Evolutionary conservation across 2,329 filamentous ascomycete species (phyloP), one percentile per base, ranked within the genome.

Genomic region (Passalora sequoiae): DNA sequence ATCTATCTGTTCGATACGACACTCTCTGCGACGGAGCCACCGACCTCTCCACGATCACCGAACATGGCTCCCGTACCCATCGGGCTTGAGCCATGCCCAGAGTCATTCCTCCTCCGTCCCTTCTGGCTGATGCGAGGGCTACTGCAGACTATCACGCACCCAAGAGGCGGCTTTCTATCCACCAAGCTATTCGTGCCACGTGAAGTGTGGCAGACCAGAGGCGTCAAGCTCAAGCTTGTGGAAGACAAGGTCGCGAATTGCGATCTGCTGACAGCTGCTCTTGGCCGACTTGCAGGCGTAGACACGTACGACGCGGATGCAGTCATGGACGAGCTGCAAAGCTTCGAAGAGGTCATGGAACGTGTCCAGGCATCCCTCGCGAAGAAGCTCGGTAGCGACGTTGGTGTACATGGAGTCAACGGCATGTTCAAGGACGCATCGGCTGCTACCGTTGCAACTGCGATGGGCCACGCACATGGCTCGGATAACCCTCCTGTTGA

Each of bases 71-170:
- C 68, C 3, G 79, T 84, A 1, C 89, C 89, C 9, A 76, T 83
- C 16, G 80, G 88, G 0, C 75, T 98, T 4, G 92, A 98, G 60
- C 86, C 92, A 3, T 98, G 94, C 62, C 92, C 92, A 1, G 86
- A 84, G 25, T 88, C 94, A 29, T 83, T 84, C 47, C 76, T 96
- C 58, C 74, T 97, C n/a, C 82, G 92, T 15, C 94, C 92, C 2
- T 98, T 96, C 66, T 98, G 92, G 92, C 74, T 98, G 32, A 95
- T 98, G 87, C 82, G 92, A 42, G 89, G 86, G 49, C 75, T 98
- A 19, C 94, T 92, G 61, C 88, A 96, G 63, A 95, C 89, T 0
- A 80, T 98, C 32, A 84, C 83, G 13, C 91, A 98, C 60, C 88
- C 91, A 2, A 81, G 88, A 17, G 92, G 92, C 27, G 92, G 89